A percentile compares a stretch with the other conserved stretches of the same genome.
These are phyloP conservation scores for Pestalotiopsis sp. DNA, from an alignment of 2,329 filamentous ascomycete genomes.

Conservation along the genomic window DNA sequence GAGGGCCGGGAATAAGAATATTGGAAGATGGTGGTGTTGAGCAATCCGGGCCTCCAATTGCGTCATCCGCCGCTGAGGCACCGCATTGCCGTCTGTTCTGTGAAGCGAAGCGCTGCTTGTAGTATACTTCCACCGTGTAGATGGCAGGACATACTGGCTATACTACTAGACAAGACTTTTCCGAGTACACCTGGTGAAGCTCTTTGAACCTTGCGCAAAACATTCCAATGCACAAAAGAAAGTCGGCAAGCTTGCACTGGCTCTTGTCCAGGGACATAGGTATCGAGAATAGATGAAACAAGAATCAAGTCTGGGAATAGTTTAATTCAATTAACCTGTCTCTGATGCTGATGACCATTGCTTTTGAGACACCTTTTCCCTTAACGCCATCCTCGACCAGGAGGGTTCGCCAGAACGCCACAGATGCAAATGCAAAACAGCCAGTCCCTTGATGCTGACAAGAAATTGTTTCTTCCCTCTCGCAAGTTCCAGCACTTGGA, in stretches of 20 bases:
- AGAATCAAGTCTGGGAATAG: not conserved
- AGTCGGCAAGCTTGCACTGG: no score
- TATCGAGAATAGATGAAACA: not conserved
- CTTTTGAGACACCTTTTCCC: not conserved
- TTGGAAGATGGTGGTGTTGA: not conserved
- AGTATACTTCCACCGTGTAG: not conserved
- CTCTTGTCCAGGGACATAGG: no score
- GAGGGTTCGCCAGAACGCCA: not conserved
- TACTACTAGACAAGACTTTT: not conserved
- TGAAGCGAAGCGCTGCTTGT: not conserved
- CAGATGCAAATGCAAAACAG: not conserved
- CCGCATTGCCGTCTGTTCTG: not conserved
- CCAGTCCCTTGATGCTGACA: no score
- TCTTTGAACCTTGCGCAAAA: no score
- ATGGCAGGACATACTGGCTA: not conserved
- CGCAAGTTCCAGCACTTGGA: not conserved
- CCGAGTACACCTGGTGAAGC: no score
- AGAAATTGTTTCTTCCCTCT: not conserved
- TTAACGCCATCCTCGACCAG: not conserved
- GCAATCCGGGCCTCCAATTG: constrained; percentile 28
- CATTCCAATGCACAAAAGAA: no score
- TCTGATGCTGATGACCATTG: not conserved
- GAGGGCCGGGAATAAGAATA: constrained; percentile 3
- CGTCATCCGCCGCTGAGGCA: constrained; percentile 17
- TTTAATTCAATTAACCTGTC: not conserved